Evolutionary conservation across 257 asterid species (phyloP), one percentile per base, ranked within the genome.

Genomic region (Ehretia macrophylla): DNA sequence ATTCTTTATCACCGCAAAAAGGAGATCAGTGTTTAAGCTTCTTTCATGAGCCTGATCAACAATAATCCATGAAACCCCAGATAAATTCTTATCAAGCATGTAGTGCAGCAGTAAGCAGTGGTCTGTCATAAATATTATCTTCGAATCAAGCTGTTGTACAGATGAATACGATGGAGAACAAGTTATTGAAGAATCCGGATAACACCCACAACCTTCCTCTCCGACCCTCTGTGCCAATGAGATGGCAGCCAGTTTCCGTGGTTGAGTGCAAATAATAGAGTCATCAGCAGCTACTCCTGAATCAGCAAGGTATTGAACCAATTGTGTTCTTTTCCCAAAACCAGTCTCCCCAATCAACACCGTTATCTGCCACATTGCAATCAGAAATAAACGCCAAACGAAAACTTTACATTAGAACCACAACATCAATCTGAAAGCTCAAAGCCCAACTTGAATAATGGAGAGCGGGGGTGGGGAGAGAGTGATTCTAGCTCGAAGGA

Each of bases 1-100:
- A 22, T 77, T 79, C 85, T 86, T 88, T 52, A 88, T 64, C 79
- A 86, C 59, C 20, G 95, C 95, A 51, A 92, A 75, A 61, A 92
- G 96, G 68, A 92, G 93, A 83, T 92, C 99, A 10, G 97, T 88
- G 72, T 74, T 88, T 65, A 92, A 79, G 80, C 96, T 92, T 78
- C 97, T 84, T 80, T 92, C 99, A 75, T 92, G 99, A 56, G 97
- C 99, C 83, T 92, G 97, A 22, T 92, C 99, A 69, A 92, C 79
- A 63, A 92, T 72, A 70, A 92, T 78, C 78, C 97, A 92, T 23
- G 97, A 86, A 39, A 92, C 67, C 68, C 57, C 63, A 53, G 95
- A 80, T 51, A 92, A 70, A 51, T 71, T 72, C 68, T 67, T 75
- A 71, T 92, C 97, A 35, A 69, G 74, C 90, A 92, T 86, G 75